Evolutionary conservation across 331 rosid genomes (phyloP).

Genomic region (Acacia concinna): DNA sequence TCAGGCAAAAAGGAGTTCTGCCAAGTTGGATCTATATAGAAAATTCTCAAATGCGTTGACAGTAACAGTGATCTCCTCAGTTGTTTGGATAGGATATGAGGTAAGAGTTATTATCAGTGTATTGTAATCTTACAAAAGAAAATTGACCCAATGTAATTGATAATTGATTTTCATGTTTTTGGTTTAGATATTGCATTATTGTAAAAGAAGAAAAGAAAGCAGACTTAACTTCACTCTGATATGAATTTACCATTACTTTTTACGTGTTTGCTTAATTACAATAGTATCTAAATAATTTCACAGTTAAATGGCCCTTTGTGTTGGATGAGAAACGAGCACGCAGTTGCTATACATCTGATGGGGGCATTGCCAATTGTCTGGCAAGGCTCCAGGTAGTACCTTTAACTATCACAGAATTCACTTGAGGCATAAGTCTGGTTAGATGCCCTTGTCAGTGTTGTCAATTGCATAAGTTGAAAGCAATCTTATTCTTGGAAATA

Average conservation of each 20-base stretch:
- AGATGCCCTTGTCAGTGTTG: not conserved
- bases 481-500: not conserved
- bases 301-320: not conserved
- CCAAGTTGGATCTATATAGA: conserved; percentile 86
- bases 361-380: not conserved
- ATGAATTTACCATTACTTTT: conserved; percentile 1
- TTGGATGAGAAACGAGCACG: not conserved
- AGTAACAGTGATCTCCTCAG: conserved; percentile 74
- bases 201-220: conserved; percentile 8
- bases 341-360: not conserved
- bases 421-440: not conserved
- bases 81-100: conserved; percentile 92
- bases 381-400: not conserved
- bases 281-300: not conserved
- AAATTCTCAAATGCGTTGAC: conserved; percentile 94
- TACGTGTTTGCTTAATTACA: not conserved
- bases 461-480: not conserved
- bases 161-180: not conserved
- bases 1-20: conserved; percentile 94
- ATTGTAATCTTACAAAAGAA: conserved; percentile 14
- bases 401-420: not conserved
- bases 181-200: conserved; percentile 14
- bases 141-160: not conserved
- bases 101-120: conserved; percentile 44
- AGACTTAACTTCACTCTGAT: not conserved